These are phyloP conservation scores for Fonsecaea pedrosoi DNA, from an alignment of 2,329 filamentous ascomycete genomes.

Conservation along the genomic window DNA sequence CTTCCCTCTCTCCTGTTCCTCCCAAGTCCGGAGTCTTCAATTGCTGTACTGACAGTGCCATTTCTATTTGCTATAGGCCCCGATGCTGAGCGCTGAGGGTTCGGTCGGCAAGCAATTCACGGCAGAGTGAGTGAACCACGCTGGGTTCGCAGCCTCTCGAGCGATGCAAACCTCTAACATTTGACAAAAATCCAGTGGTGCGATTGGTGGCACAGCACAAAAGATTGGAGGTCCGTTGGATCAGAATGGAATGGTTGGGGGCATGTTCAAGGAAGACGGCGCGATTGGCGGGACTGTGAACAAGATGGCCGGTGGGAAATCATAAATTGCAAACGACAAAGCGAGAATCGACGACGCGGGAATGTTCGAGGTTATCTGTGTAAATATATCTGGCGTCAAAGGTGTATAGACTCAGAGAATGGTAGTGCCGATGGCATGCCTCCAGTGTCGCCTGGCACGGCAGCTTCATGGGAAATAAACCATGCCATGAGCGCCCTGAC, in stretches of 20 bases:
- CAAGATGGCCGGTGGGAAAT: constrained; percentile 21
- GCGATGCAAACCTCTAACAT: background rate
- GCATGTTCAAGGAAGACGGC: constrained; percentile 20
- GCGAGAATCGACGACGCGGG: background rate
- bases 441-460: background rate
- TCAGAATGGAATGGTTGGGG: constrained; percentile 21
- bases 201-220: constrained; percentile 25
- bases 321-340: constrained; percentile 1
- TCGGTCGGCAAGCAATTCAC: constrained; percentile 30
- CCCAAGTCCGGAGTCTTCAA: background rate
- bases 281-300: constrained; percentile 31
- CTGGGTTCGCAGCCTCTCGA: background rate
- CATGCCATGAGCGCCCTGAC: constrained; percentile 14
- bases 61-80: background rate
- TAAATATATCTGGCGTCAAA: background rate
- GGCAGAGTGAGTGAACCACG: constrained; percentile 14
- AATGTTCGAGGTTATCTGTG: background rate
- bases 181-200: constrained; percentile 3
- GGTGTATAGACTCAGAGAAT: background rate
- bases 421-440: background rate
- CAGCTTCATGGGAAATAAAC: background rate
- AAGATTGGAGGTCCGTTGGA: constrained; percentile 27
- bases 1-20: background rate
- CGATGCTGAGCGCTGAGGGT: constrained; percentile 19
- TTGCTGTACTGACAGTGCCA: background rate